A percentile compares a stretch with the other conserved stretches of the same genome.
Conservation (phyloP, 192 early-diverging fungal genomes). For the Chytriomyces hyalinus region DNA sequence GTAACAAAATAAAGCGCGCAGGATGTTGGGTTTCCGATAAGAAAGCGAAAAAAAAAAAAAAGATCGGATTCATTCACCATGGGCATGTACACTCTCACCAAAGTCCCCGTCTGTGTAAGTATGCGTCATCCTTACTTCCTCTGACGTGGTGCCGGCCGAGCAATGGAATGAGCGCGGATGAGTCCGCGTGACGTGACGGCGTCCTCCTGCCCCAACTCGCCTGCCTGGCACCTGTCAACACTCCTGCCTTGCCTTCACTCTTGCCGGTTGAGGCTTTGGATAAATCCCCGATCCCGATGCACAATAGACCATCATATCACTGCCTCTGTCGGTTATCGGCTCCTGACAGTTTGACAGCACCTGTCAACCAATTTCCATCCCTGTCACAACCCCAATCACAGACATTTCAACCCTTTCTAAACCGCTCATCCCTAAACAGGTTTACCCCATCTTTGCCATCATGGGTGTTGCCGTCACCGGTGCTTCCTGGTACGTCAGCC, state of each 20-base stretch:
- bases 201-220: no score
- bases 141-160: background rate
- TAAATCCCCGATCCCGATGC: no score
- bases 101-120: background rate
- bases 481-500: constrained; percentile 35
- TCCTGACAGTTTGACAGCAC: no score
- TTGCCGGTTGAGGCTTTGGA: no score
- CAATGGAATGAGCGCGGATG: no score
- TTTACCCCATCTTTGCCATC: constrained; percentile 39
- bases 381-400: background rate
- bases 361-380: background rate
- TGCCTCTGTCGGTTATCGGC: no score
- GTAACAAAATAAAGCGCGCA: no score
- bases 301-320: no score
- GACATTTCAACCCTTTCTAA: background rate
- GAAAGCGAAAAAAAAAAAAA: background rate
- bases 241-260: no score
- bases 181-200: no score
- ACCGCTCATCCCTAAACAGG: background rate
- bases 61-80: background rate
- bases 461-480: constrained; percentile 32
- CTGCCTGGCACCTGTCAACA: no score
- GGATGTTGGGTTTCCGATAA: no score
- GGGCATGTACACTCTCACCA: background rate
- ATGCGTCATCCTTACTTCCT: background rate